Evolutionary conservation across 164 flowering plant genomes (phyloP).

Genomic region (Litsea cubeba): DNA sequence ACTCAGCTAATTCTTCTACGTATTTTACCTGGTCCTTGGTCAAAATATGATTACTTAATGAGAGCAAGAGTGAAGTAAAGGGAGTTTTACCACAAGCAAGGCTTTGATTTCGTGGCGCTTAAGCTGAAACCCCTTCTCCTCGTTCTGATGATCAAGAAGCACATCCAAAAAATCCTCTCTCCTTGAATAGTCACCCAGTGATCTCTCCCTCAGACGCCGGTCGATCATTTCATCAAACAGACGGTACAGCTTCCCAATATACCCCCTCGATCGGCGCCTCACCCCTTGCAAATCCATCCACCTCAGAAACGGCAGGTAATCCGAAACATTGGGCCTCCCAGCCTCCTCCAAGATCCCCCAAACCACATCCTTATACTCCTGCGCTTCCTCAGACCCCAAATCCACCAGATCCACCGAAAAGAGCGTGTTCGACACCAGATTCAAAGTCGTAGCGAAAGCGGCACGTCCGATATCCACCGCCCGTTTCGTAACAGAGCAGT

Average conservation of each 20-base stretch:
- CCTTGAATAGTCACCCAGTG: neutral
- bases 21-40: too few species aligned
- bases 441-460: neutral
- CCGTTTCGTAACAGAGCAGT: neutral
- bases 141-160: neutral
- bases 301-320: neutral
- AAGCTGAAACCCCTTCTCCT: neutral
- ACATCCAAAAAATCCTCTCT: conserved; percentile 2
- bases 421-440: neutral
- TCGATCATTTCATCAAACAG: conserved; percentile 1
- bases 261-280: neutral
- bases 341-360: neutral
- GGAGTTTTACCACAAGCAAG: neutral
- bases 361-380: conserved; percentile 2
- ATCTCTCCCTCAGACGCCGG: neutral
- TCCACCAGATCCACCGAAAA: conserved; percentile 8
- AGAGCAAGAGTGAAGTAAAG: too few species aligned
- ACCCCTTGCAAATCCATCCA: conserved; percentile 4
- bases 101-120: neutral
- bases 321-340: conserved; percentile 3
- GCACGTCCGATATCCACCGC: conserved; percentile 1
- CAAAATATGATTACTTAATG: too few species aligned
- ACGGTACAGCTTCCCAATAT: neutral
- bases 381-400: neutral
- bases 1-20: too few species aligned